These are phyloP conservation scores for Coffea humblotiana DNA, from an alignment of 305 asterid species.

Conservation along the genomic window DNA sequence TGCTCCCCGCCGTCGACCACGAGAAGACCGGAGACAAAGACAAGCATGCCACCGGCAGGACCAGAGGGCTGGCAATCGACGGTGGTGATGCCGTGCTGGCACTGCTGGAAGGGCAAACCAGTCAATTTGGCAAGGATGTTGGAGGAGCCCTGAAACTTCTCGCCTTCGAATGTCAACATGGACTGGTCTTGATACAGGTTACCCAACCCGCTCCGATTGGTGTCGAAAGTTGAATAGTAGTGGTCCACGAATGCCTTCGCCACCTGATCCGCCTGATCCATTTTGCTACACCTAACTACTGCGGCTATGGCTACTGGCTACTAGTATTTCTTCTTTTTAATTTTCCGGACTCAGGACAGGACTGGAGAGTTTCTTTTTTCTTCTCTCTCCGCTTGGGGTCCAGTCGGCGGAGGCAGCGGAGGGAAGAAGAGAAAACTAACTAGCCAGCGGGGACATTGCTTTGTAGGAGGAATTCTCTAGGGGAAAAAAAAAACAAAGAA, in stretches of 20 bases:
- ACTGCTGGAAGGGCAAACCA: conserved; percentile 32
- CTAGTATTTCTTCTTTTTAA: no score
- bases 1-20: conserved; percentile 38
- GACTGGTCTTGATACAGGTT: conserved; percentile 30
- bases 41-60: conserved; percentile 37
- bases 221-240: conserved; percentile 36
- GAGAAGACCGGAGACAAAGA: conserved; percentile 32
- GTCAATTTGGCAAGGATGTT: conserved; percentile 33
- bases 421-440: no score
- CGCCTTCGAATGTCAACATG: conserved; percentile 38
- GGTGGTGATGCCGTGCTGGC: conserved; percentile 31
- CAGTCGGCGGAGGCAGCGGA: no score
- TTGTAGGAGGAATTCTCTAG: no score
- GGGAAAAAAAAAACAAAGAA: no score
- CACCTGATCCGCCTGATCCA: conserved; percentile 33
- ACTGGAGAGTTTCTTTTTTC: no score
- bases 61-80: conserved; percentile 40
- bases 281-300: neutral
- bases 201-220: conserved; percentile 22
- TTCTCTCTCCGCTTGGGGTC: no score
- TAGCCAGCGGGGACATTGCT: no score
- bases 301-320: no score
- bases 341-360: no score
- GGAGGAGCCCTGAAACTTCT: conserved; percentile 34
- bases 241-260: conserved; percentile 40